These are phyloP conservation scores for Fraxinus dipetala DNA, from an alignment of 305 asterid genomes.

Conservation along the genomic window DNA sequence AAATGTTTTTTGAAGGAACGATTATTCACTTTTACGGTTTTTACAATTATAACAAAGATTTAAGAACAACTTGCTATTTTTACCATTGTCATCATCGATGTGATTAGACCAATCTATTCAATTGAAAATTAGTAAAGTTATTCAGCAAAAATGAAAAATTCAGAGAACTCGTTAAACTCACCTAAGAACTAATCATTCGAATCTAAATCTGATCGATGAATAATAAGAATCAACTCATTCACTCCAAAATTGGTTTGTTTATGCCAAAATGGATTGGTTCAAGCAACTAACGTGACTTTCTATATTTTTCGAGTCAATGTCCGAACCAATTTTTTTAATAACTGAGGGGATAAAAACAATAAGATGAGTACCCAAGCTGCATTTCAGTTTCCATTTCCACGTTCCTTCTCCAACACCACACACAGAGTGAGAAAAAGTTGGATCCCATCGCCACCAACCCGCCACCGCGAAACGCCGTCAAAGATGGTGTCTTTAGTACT, in stretches of 20 bases:
- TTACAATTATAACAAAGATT: too few species aligned
- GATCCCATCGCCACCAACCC: not conserved
- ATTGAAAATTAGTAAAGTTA: too few species aligned
- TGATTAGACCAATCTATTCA: not conserved
- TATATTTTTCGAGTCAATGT: not conserved
- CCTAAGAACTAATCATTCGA: too few species aligned
- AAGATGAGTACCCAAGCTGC: not conserved
- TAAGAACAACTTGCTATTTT: too few species aligned
- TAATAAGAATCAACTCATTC: not conserved
- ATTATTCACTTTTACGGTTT: too few species aligned
- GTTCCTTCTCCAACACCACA: not conserved
- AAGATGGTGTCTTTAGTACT: conserved; percentile 22
- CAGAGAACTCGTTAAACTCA: too few species aligned
- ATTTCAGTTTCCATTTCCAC: not conserved
- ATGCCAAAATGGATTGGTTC: not conserved
- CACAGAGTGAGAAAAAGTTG: not conserved
- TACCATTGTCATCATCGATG: not conserved
- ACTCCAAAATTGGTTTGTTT: not conserved
- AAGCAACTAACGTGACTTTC: not conserved
- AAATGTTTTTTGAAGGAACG: not conserved
- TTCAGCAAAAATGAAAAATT: not conserved
- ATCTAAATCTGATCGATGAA: too few species aligned
- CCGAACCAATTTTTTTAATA: not conserved
- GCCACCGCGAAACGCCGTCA: not conserved
- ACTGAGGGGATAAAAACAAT: conserved; percentile 9